Conservation (phyloP, 352 stramenopile genomes). For the Phytophthora pseudosyringae region DNA sequence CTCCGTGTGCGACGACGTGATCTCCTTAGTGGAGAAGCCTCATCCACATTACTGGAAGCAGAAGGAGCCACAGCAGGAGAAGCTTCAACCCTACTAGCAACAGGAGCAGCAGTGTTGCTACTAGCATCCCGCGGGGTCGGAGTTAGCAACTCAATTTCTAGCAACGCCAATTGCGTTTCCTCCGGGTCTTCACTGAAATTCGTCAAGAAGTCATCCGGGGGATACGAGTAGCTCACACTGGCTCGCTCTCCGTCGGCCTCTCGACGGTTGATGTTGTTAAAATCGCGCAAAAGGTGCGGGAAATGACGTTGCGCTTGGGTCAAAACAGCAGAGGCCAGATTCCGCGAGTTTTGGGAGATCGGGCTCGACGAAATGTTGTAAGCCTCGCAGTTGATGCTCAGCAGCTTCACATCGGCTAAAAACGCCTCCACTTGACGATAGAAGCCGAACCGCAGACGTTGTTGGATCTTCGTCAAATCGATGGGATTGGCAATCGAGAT, state of each 20-base stretch:
- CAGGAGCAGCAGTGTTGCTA: slow-evolving; percentile 3
- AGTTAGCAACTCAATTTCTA: slow-evolving; percentile 37
- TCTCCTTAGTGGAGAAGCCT: slow-evolving; percentile 20
- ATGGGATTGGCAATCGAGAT: slow-evolving; percentile 87
- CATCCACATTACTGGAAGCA: slow-evolving; percentile 5
- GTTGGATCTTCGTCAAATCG: slow-evolving; percentile 81
- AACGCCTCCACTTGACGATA: slow-evolving; percentile 89
- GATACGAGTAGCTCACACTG: slow-evolving; percentile 46
- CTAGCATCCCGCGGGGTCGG: slow-evolving; percentile 3
- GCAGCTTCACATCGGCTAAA: slow-evolving; percentile 73
- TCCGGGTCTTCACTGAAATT: slow-evolving; percentile 46
- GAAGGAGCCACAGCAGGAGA: slow-evolving; percentile 1
- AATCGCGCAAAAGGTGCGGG: slow-evolving; percentile 46
- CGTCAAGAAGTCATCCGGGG: slow-evolving; percentile 62
- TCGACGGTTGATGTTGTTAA: slow-evolving; percentile 29
- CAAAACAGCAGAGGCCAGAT: slow-evolving; percentile 61
- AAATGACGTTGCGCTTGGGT: slow-evolving; percentile 73
- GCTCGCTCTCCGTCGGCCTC: slow-evolving; percentile 26
- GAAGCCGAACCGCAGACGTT: slow-evolving; percentile 67
- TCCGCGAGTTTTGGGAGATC: slow-evolving; percentile 87
- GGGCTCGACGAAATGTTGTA: slow-evolving; percentile 85
- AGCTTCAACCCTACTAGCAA: slow-evolving; percentile 5
- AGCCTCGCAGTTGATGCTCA: slow-evolving; percentile 81
- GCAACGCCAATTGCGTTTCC: slow-evolving; percentile 37
- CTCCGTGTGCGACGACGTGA: slow-evolving; percentile 26